Evolutionary conservation across 179 eudicot species (phyloP).

Genomic region (Actinidia arguta): DNA sequence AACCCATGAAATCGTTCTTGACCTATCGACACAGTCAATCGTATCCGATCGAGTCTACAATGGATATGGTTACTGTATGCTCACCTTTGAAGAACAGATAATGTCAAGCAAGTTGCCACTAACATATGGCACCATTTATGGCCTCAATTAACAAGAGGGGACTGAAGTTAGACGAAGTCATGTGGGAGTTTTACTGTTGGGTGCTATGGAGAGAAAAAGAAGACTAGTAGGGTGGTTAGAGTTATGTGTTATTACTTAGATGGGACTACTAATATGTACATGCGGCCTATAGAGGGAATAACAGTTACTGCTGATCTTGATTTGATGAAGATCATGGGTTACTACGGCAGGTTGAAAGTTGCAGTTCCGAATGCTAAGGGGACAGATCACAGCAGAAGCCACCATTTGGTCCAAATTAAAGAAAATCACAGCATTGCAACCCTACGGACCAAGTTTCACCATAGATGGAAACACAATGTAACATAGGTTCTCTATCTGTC

Average conservation of each 20-base stretch:
- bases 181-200: constrained; percentile 38
- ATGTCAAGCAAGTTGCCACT: constrained; percentile 29
- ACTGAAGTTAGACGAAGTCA: constrained; percentile 42
- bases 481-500: too few species aligned
- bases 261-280: constrained; percentile 48
- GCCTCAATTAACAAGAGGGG: constrained; percentile 41
- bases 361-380: constrained; percentile 50
- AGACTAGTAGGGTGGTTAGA: constrained; percentile 35
- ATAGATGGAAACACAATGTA: constrained; percentile 36
- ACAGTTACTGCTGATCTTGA: constrained; percentile 48
- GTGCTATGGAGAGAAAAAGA: constrained; percentile 50
- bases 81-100: constrained; percentile 27
- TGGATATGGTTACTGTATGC: constrained; percentile 41
- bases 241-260: constrained; percentile 42
- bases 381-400: constrained; percentile 26
- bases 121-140: constrained; percentile 25
- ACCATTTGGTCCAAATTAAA: background rate
- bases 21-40: constrained; percentile 21
- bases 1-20: constrained; percentile 44
- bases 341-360: constrained; percentile 32
- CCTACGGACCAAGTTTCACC: constrained; percentile 32
- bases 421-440: constrained; percentile 15
- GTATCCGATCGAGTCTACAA: constrained; percentile 27
- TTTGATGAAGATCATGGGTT: constrained; percentile 36
- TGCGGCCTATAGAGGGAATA: constrained; percentile 60